Evolutionary conservation across 805 yeast genomes (phyloP).

Genomic region (Kazachstania africana): DNA sequence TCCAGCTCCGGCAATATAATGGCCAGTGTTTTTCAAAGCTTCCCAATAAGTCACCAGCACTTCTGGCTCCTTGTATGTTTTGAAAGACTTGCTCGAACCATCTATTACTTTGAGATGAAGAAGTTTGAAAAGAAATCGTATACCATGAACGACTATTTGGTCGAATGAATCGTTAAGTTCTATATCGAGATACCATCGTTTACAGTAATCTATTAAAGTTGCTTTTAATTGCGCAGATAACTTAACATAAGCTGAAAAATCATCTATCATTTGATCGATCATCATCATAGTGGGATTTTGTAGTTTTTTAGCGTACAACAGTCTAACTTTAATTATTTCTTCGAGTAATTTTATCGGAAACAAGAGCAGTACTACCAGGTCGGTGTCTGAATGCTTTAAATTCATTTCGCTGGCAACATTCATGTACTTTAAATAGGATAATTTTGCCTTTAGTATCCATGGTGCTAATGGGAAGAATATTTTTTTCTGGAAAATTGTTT

Average conservation of each 20-base stretch:
- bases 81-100: slow-evolving; percentile 58
- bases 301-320: slow-evolving; percentile 66
- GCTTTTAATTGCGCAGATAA: slow-evolving; percentile 67
- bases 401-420: slow-evolving; percentile 54
- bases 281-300: slow-evolving; percentile 87
- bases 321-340: slow-evolving; percentile 64
- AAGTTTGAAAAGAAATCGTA: slow-evolving; percentile 59
- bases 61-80: slow-evolving; percentile 87
- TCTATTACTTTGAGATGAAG: slow-evolving; percentile 70
- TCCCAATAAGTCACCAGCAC: slow-evolving; percentile 76
- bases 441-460: slow-evolving; percentile 71
- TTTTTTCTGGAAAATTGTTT: slow-evolving; percentile 57
- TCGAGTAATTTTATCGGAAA: slow-evolving; percentile 74
- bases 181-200: slow-evolving; percentile 58
- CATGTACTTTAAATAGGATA: slow-evolving; percentile 52
- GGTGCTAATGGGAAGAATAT: slow-evolving; percentile 63
- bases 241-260: slow-evolving; percentile 64
- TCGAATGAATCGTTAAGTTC: slow-evolving; percentile 57
- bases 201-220: slow-evolving; percentile 48
- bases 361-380: slow-evolving; percentile 50
- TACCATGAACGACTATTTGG: slow-evolving; percentile 57
- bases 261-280: slow-evolving; percentile 88
- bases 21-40: slow-evolving; percentile 65
- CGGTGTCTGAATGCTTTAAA: slow-evolving; percentile 60
- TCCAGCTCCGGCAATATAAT: slow-evolving; percentile 71